Base-by-base conservation (phyloP, 2,329 filamentous ascomycete species). In the Chaetomium strumarium region DNA sequence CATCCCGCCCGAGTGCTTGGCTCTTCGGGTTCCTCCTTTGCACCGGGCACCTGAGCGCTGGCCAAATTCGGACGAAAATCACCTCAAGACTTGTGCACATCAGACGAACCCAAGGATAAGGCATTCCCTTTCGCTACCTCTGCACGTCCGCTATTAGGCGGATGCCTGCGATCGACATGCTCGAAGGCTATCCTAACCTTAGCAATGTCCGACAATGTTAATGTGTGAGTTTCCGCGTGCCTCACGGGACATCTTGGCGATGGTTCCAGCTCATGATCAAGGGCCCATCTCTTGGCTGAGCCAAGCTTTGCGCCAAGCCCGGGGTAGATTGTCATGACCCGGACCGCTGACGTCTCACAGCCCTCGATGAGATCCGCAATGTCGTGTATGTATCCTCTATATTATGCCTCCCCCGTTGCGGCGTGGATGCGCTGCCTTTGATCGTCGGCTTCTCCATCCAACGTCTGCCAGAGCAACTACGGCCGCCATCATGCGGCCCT, bases 341-440 rank as follows among this genome's bases (percentile, higher is more conserved):
- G 31, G 38, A 33, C 38, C 31, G 55, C 59, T 66, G 59, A 66
- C 63, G 58, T 64, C 58, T 60, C 55, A 59, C 63, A 68, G 66
- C 55, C 56, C 65, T 67, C 56, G 59, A 67, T 59, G 63, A 66
- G 59, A 60, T 68, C 49, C 62, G 63, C 56, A 68, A 67, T 66
- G 66, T 65, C 58, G 58, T 65, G 63, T 65, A 61, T 30, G 63
- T 63, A 29, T 33, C 36, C 41, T 43, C 19, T 46, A 43, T 37
- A 9, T 37, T 46, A 17, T 45, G 33, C 17, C 45, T 14, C 13
- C 30, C 42, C 14, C n/a, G n/a, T 12, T 44, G 30, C 42, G 49
- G 37, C 40, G 30, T 30, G 30, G 24, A 30, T 39, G 42, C 29
- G 29, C 45, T 11, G n/a, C 31, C 17, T 36, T 45, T 43, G 36